Evolutionary conservation across 2,329 filamentous ascomycete genomes (phyloP), one percentile per base, ranked within the genome.

Genomic region (Penicillium sp.): DNA sequence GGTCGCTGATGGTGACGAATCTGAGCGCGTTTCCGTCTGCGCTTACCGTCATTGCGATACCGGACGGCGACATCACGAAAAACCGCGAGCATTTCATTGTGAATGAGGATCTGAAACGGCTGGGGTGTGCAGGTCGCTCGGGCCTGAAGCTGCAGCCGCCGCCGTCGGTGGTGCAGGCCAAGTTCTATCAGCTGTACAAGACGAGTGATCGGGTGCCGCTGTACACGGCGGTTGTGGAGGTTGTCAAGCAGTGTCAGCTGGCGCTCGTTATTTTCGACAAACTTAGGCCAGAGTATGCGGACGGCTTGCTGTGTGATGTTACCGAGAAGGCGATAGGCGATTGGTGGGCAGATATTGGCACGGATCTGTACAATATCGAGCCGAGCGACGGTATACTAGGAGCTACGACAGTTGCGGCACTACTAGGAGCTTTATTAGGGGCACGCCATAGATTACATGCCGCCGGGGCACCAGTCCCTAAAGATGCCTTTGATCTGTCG

Each of bases 331-430:
- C 92, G 1, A 85, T 97, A 64, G 88, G 87, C 60, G 90, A 97
- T 70, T 99, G 94, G 94, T 97, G 94, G 94, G 87, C 89, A 1
- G 90, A 96, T 66, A 88, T 97, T 59, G 94, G 94, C 1, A 87
- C 87, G 0, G 93, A 97, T 63, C 87, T 94, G 66, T 97, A 93
- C 77, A 95, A 93, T 55, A 84, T 91, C 33, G 94, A 97, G 71
- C 93, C 94, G 1, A 89, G 88, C 9, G 94, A 99, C 73, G 93
- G 93, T 12, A 91, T 96, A 21, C 77, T 99, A 2, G 94, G 94
- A 0, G 92, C 94, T 2, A 95, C 90, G 0, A 97, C 92, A 0
- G 91, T 97, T 7, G 86, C 92, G 21, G 93, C 90, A 2, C 74
- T 99, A 20, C 77, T 99, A 4, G 94, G 94, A 3, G 86, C 94